Base-by-base conservation (phyloP, 768 basidiomycete genomes). In the Suillus lakei region DNA sequence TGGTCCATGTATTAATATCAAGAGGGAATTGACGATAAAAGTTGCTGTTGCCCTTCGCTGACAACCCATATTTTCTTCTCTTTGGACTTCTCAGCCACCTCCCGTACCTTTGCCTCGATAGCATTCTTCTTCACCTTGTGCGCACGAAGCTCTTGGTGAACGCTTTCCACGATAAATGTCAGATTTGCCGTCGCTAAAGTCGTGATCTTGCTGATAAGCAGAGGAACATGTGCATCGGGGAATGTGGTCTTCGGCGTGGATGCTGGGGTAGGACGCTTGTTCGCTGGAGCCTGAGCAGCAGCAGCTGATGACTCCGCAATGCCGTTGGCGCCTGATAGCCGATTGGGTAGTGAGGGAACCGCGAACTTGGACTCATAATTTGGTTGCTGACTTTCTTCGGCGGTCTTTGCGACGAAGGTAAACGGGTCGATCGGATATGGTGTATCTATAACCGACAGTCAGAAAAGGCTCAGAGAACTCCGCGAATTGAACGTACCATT, bases 101-200 rank as follows among this genome's bases (percentile, higher is more conserved):
- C 92, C 54, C 85, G 82, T 43, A 96, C 81, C 74, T 95, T 95
- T 3, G 87, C 88, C 75, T 93, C 92, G 53, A 96, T 88, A 5
- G 91, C 87, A 59, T 89, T 91, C 83, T 95, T 95, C 81, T 90
- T 93, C 67, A 94, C 85, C 64, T 89, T 90, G 68, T 90, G 79
- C n/a, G 74, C 76, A 38, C 86, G 86, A 46, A 95, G 80, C 32
- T 90, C 90, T 67, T 89, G 86, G 70, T 89, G 86, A 68, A 95
- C 84, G 9, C 86, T 83, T 65, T 95, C 93, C 0, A 94, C 84
- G 34, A 96, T 85, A 62, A 87, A 83, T 9, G 82, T 83, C 30
- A 93, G 80, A 67, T 82, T 93, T 9, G 84, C 80, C 0, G 90
- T 87, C 61, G 87, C 83, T 23, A 92, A 79, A 28, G 80, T 77